A percentile compares a stretch with the other conserved stretches of the same genome.
phyloP scores from a whole-genome alignment of 495 filamentous ascomycete species.

The Hyphodiscus hymeniophilus region DNA sequence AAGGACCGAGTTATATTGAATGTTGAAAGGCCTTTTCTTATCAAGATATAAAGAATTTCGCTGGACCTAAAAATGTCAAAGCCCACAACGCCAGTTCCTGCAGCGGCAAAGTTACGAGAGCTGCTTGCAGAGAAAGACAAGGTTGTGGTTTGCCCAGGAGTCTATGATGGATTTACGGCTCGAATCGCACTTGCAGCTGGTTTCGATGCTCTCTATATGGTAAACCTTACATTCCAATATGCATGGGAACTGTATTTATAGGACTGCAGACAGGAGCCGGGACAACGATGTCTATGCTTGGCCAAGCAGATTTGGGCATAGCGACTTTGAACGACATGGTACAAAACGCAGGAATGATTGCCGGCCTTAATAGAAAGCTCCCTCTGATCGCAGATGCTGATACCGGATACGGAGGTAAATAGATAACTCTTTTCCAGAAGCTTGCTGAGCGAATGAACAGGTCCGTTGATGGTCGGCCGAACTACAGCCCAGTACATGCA shows the following conservation, averaged over 20 bases:
- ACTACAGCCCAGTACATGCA: constrained; percentile 56
- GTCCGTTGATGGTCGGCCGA: constrained; percentile 52
- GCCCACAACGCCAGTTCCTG: neutral
- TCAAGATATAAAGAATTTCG: no score
- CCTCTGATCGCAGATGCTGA: constrained; percentile 63
- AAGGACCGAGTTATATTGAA: no score
- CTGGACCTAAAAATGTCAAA: neutral
- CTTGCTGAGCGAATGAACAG: constrained; percentile 11
- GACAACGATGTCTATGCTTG: constrained; percentile 52
- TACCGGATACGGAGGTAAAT: constrained; percentile 47
- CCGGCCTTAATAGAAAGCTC: constrained; percentile 46
- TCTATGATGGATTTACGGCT: constrained; percentile 60
- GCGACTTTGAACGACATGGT: constrained; percentile 55
- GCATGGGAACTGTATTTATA: no score
- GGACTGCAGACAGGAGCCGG: constrained; percentile 51
- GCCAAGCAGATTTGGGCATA: constrained; percentile 57
- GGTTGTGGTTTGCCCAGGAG: constrained; percentile 51
- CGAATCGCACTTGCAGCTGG: constrained; percentile 51
- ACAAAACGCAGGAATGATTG: constrained; percentile 57
- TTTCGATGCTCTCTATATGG: neutral
- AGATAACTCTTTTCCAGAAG: neutral
- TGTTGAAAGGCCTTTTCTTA: no score
- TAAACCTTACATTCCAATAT: neutral
- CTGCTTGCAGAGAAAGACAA: neutral
- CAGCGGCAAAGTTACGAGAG: neutral